Percentiles rank a stretch among this genome's conserved stretches.
phyloP scores from a whole-genome alignment of 1,139 yeast species.

The Spathaspora sp. region DNA sequence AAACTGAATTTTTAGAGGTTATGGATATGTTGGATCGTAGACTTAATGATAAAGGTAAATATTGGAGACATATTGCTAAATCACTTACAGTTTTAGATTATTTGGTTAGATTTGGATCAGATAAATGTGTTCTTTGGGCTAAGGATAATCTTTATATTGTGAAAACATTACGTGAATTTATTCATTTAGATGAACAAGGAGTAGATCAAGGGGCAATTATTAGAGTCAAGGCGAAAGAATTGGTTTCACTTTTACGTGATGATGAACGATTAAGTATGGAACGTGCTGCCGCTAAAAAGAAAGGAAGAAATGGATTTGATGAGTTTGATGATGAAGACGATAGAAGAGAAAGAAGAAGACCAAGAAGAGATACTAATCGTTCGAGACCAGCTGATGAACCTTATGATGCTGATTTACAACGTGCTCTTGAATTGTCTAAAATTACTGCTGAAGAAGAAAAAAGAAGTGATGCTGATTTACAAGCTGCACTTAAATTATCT shows the following conservation, averaged over 20 bases:
- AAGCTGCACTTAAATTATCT: conserved; percentile 78
- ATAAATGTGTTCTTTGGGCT: conserved; percentile 92
- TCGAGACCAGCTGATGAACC: conserved; percentile 33
- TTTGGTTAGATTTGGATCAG: conserved; percentile 83
- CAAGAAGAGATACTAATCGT: conserved; percentile 16
- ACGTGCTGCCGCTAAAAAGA: conserved; percentile 48
- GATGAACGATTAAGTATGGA: conserved; percentile 82
- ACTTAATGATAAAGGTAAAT: conserved; percentile 93
- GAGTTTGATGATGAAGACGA: conserved; percentile 11
- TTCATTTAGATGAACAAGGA: conserved; percentile 76
- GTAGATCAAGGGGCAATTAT: conserved; percentile 88
- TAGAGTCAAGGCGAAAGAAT: conserved; percentile 88
- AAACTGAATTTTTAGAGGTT: conserved; percentile 80
- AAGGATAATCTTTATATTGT: conserved; percentile 86
- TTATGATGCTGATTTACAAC: conserved; percentile 78
- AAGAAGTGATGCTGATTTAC: conserved; percentile 66
- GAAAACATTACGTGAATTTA: conserved; percentile 90
- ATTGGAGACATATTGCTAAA: conserved; percentile 97
- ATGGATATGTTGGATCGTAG: conserved; percentile 97
- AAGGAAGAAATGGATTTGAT: conserved; percentile 10
- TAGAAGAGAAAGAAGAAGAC: conserved; percentile 25
- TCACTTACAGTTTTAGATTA: conserved; percentile 86
- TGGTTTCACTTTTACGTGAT: conserved; percentile 75
- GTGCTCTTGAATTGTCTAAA: conserved; percentile 80
- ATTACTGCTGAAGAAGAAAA: conserved; percentile 83